Percentiles rank a stretch among this genome's conserved stretches.
phyloP scores from a whole-genome alignment of 768 basidiomycete species.

The Rhodotorula paludigena region DNA sequence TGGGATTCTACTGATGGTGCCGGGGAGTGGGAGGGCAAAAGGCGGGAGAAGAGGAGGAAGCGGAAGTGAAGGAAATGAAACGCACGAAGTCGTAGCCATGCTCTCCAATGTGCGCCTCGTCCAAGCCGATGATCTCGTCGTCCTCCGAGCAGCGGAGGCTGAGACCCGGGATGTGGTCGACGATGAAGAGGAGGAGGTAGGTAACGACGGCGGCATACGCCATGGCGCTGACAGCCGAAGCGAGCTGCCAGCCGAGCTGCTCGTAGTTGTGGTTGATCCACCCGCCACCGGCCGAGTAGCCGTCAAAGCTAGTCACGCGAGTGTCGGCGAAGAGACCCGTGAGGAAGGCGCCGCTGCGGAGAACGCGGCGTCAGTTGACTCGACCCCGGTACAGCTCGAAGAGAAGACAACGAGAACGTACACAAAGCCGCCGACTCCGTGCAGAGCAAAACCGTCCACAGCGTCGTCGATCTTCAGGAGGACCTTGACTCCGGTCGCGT shows the following conservation, averaged over 20 bases:
- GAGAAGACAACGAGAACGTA: constrained; percentile 53
- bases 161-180: constrained; percentile 54
- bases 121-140: constrained; percentile 65
- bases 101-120: constrained; percentile 85
- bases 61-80: neutral
- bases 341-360: constrained; percentile 48
- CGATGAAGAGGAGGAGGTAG: constrained; percentile 61
- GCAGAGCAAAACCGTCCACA: constrained; percentile 86
- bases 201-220: constrained; percentile 50
- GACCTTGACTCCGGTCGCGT: constrained; percentile 57
- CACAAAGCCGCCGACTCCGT: constrained; percentile 76
- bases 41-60: neutral
- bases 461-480: constrained; percentile 60
- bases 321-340: constrained; percentile 72
- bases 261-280: constrained; percentile 70
- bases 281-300: constrained; percentile 59
- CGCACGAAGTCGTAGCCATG: constrained; percentile 28
- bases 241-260: constrained; percentile 74
- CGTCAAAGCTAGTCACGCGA: constrained; percentile 64
- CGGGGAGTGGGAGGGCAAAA: neutral
- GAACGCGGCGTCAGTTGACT: too few species aligned
- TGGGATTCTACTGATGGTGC: too few species aligned
- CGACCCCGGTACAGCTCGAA: too few species aligned
- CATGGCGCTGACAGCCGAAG: constrained; percentile 59
- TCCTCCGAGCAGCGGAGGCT: constrained; percentile 57